Base-by-base conservation (phyloP, 1,284 basidiomycete genomes). In the Psilocybe mexicana region DNA sequence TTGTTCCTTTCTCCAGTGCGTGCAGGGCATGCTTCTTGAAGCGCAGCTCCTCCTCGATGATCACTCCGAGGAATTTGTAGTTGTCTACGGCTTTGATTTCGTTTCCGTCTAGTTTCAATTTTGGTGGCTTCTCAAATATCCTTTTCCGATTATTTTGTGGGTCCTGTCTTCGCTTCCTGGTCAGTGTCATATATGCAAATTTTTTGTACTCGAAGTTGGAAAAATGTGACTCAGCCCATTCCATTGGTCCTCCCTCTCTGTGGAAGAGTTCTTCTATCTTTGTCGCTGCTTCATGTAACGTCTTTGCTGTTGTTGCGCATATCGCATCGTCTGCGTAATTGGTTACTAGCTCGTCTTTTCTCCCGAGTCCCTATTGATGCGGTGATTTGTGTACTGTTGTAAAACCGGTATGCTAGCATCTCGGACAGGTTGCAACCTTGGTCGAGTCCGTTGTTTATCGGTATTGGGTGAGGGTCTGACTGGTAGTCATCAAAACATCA, bases 361-460 rank as follows among this genome's bases (percentile, higher is more conserved):
- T 18, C 18, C 18, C 18, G 18, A 18, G 18, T 43, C 7, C 60
- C 30, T 1, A 62, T 58, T 4, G 62, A 38, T 1, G 1, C 35
- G 7, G 63, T 58, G 2, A 75, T 58, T 7, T 75, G 65, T 10
- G 56, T 57, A 1, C 65, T 62, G 44, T 73, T 76, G 66, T 76
- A 79, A 55, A 75, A 70, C 58, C 57, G 68, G 76, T 57, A 61
- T 18, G 18, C 18, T 0, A 68, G 50, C 0, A 75, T 67, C 2
- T 67, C 60, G 0, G 74, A 75, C 12, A 70, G 61, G 3, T 72
- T 71, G 61, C 70, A 71, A 53, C 71, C 72, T 60, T 71, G 71
- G 8, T 65, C 66, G 0, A 68, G 57, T 11, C 72, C 67, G 18
- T 66, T 69, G 8, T 25, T 28, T 0, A 71, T 48, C 0, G 38